A percentile compares a stretch with the other conserved stretches of the same genome.
Conservation (phyloP, 2,329 filamentous ascomycete genomes). For the Fusarium stilboides region DNA sequence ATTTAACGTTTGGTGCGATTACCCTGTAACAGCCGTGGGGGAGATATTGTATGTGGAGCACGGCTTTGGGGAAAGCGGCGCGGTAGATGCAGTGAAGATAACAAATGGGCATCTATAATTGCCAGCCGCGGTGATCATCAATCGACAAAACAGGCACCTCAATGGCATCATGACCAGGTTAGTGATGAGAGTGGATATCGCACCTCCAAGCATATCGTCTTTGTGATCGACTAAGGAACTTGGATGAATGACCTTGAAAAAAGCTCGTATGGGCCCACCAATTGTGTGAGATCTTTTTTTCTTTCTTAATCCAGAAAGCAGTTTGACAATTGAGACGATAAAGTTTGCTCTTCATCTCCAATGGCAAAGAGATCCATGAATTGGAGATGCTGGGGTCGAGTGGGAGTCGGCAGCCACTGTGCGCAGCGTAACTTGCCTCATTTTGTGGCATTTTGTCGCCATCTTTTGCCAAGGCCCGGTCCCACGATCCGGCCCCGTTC, state of each 20-base stretch:
- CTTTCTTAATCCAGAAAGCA: neutral
- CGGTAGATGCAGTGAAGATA: neutral
- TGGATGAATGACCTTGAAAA: neutral
- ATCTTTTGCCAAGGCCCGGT: slow-evolving; percentile 44
- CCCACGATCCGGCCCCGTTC: slow-evolving; percentile 36
- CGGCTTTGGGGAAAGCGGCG: neutral
- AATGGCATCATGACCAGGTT: slow-evolving; percentile 8
- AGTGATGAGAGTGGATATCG: neutral
- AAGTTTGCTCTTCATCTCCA: neutral
- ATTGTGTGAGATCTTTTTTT: neutral
- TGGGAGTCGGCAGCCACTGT: slow-evolving; percentile 28
- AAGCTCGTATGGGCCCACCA: neutral
- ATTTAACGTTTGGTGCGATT: neutral
- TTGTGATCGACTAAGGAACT: too few species aligned
- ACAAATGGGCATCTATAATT: neutral
- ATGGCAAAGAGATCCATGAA: neutral
- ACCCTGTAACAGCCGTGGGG: slow-evolving; percentile 10
- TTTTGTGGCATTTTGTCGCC: slow-evolving; percentile 43
- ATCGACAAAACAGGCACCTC: slow-evolving; percentile 6
- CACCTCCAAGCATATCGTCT: too few species aligned
- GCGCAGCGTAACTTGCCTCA: slow-evolving; percentile 32
- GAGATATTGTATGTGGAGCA: slow-evolving; percentile 10
- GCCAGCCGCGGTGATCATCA: slow-evolving; percentile 2
- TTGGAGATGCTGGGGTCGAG: neutral
- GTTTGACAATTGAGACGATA: neutral